Percentiles rank a stretch among this genome's conserved stretches.
Conservation (phyloP, 2,329 filamentous ascomycete genomes). For the Cordyceps tenuipes region DNA sequence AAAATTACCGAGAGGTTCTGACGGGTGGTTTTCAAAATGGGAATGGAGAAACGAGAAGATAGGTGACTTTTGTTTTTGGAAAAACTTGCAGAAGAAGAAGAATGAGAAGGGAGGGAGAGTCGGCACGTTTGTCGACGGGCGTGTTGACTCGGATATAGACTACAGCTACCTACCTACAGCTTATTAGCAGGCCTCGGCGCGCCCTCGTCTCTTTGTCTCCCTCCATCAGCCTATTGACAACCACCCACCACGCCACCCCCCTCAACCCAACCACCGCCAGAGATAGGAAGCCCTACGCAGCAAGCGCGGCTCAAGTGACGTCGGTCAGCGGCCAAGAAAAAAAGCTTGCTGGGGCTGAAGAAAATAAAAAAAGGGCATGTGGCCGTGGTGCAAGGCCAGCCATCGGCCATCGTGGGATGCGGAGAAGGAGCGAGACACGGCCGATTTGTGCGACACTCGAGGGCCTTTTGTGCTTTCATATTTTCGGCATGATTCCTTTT, state of each 20-base stretch:
- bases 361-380: background rate
- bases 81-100: background rate
- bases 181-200: background rate
- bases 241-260: background rate
- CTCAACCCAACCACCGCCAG: background rate
- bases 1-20: background rate
- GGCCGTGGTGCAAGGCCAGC: background rate
- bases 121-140: background rate
- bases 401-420: too few species aligned
- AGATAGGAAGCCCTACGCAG: background rate
- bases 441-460: background rate
- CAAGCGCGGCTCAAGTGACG: constrained; percentile 8
- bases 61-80: too few species aligned
- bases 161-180: too few species aligned
- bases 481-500: too few species aligned
- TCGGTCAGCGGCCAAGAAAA: background rate
- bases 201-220: background rate
- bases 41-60: too few species aligned
- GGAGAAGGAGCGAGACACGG: background rate
- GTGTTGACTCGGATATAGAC: background rate
- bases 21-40: too few species aligned
- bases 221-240: background rate
- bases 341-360: too few species aligned
- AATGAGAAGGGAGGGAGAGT: background rate
- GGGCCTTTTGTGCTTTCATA: background rate